Base-by-base conservation (phyloP, 768 basidiomycete genomes). In the Lactifluus echinatus region DNA sequence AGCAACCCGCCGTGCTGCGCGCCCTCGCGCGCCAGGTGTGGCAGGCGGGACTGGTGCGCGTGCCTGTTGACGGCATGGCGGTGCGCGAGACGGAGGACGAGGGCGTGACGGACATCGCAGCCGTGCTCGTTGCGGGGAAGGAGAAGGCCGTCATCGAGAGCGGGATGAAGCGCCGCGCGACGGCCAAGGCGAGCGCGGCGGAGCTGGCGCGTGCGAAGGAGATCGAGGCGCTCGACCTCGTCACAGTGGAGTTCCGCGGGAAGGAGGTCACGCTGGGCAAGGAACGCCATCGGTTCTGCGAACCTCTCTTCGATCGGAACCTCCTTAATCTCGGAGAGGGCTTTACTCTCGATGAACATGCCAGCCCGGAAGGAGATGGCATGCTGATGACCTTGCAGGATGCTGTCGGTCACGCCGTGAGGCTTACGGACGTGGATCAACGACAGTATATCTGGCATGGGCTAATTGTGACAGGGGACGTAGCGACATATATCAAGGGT, bases 271-370 rank as follows among this genome's bases (percentile, higher is more conserved):
- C 86, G 8, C 64, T 95, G 34, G 93, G 93, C 17, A 89, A 88
- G 68, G 90, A 92, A 66, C 78, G 93, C 34, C 92, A 96, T 74
- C 77, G 89, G 39, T 89, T 93, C 71, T 92, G 89, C 68, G 93
- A 95, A 68, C 90, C 92, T 6, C 75, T 96, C 26, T 93, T 92
- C 62, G 85, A 92, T 66, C 85, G 86, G 2, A 73, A 69, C 3
- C 64, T 90, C 40, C 69, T 90, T 56, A 70, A 72, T 12, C 57
- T 59, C 31, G 48, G 68, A 4, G 51, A 55, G 24, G 17, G 42
- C 36, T 37, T 40, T 15, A 37, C 50, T 24, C 60, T 56, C 4
- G 59, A 60, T 2, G 42, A 51, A 37, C 46, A 58, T 19, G 57
- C 51, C 24, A 50, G 49, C 70, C 39, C 69, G 64, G 34, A 65